Conservation (phyloP, 768 basidiomycete species). For the Xerocomus spinulosus region DNA sequence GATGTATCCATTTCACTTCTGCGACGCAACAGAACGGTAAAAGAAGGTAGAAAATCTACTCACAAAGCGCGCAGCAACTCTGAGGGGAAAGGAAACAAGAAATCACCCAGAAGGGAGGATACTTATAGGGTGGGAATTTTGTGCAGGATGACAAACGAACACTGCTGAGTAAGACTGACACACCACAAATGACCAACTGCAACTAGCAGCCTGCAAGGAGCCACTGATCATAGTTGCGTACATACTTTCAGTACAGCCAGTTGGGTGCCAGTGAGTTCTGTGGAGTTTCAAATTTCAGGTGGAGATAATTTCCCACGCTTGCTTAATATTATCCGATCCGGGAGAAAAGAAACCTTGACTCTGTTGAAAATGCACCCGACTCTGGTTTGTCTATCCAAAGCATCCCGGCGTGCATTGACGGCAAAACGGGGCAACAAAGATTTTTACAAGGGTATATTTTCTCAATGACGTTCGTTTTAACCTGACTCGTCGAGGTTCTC, state of each 20-base stretch:
- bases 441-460: slow-evolving; percentile 82
- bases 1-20: neutral
- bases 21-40: neutral
- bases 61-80: slow-evolving; percentile 21
- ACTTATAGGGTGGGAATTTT: slow-evolving; percentile 22
- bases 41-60: slow-evolving; percentile 4
- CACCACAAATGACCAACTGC: too few species aligned
- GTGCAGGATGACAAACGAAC: slow-evolving; percentile 14
- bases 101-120: neutral
- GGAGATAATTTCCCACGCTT: too few species aligned
- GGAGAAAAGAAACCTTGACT: too few species aligned
- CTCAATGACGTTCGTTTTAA: neutral
- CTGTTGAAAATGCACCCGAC: slow-evolving; percentile 61
- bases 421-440: slow-evolving; percentile 92
- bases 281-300: too few species aligned
- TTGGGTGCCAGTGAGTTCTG: too few species aligned
- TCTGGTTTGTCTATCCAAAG: slow-evolving; percentile 67
- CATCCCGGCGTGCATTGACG: slow-evolving; percentile 76
- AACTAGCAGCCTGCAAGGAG: too few species aligned
- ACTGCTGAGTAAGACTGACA: slow-evolving; percentile 18
- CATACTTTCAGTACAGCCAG: too few species aligned
- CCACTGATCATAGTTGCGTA: too few species aligned
- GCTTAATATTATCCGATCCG: too few species aligned
- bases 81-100: neutral
- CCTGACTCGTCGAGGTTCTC: neutral